Evolutionary conservation across 169 alveolate genomes (phyloP).

Genomic region (Babesia sp.): DNA sequence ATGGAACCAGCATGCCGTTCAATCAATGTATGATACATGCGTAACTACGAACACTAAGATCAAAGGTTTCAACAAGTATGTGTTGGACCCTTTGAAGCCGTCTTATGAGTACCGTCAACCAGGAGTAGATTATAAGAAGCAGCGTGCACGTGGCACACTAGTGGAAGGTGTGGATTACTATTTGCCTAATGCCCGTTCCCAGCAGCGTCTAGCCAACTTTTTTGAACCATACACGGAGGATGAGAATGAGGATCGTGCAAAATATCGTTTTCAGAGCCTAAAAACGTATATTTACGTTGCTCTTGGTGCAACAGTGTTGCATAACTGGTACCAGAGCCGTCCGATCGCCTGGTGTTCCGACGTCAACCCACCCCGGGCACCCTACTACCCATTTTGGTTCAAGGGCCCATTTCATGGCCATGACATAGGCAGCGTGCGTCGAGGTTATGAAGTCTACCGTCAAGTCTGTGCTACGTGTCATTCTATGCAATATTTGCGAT

Average conservation of each 20-base stretch:
- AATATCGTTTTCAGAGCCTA: constrained; percentile 80
- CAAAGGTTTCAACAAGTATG: constrained; percentile 71
- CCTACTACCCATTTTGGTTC: constrained; percentile 87
- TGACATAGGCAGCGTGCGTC: constrained; percentile 83
- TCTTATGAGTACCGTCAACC: constrained; percentile 72
- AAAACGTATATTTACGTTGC: constrained; percentile 79
- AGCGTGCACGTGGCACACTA: constrained; percentile 83
- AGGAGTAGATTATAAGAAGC: constrained; percentile 83
- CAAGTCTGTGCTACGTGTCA: constrained; percentile 88
- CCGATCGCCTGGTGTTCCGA: constrained; percentile 88
- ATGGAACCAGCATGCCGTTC: constrained; percentile 78
- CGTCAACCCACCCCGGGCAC: constrained; percentile 83
- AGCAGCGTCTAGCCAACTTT: constrained; percentile 77
- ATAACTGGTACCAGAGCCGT: constrained; percentile 80
- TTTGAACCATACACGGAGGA: constrained; percentile 84
- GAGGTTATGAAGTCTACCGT: constrained; percentile 86
- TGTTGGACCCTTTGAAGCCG: constrained; percentile 79
- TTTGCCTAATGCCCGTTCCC: constrained; percentile 76
- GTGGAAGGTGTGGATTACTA: constrained; percentile 84
- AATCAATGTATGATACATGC: constrained; percentile 59
- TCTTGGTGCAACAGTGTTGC: constrained; percentile 80
- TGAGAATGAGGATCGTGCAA: constrained; percentile 76
- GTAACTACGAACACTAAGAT: constrained; percentile 73
- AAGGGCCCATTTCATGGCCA: constrained; percentile 84
- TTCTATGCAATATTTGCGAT: constrained; percentile 82